phyloP scores from a whole-genome alignment of 306 rosid genomes.

The Vachellia pachyceras region DNA sequence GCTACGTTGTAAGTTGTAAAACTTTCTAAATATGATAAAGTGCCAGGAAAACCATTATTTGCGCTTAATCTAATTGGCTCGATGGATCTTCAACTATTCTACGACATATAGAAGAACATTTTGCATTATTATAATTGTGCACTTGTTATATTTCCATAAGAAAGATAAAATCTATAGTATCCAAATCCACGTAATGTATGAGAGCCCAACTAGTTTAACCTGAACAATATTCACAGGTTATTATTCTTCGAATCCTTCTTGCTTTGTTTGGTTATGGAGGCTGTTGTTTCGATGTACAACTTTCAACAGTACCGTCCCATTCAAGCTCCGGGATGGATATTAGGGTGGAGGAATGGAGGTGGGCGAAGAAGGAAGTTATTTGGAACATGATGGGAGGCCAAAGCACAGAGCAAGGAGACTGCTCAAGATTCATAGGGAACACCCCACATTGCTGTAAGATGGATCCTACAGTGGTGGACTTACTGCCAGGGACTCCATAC shows the following conservation, averaged over 20 bases:
- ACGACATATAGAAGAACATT: background rate
- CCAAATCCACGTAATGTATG: too few species aligned
- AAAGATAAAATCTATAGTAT: too few species aligned
- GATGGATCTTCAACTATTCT: background rate
- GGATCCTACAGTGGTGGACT: conserved; percentile 69
- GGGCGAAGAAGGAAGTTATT: conserved; percentile 76
- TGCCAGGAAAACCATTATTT: too few species aligned
- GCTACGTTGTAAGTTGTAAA: conserved; percentile 63
- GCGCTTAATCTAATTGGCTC: conserved; percentile 25
- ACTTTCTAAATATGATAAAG: conserved; percentile 17
- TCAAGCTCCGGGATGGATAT: conserved; percentile 68
- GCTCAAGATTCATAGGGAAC: conserved; percentile 63
- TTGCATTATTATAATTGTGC: background rate
- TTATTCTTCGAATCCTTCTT: background rate
- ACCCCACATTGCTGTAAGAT: conserved; percentile 71
- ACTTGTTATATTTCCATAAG: background rate
- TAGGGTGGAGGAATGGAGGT: conserved; percentile 80
- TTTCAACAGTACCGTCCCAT: conserved; percentile 79
- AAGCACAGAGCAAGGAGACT: conserved; percentile 77
- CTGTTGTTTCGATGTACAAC: conserved; percentile 69
- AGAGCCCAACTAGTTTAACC: too few species aligned
- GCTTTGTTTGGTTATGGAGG: conserved; percentile 49
- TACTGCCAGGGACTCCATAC: conserved; percentile 73
- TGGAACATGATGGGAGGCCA: conserved; percentile 73
- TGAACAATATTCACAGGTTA: too few species aligned